phyloP scores from a whole-genome alignment of 805 yeast species.

The Kluyveromyces aestuarii region DNA sequence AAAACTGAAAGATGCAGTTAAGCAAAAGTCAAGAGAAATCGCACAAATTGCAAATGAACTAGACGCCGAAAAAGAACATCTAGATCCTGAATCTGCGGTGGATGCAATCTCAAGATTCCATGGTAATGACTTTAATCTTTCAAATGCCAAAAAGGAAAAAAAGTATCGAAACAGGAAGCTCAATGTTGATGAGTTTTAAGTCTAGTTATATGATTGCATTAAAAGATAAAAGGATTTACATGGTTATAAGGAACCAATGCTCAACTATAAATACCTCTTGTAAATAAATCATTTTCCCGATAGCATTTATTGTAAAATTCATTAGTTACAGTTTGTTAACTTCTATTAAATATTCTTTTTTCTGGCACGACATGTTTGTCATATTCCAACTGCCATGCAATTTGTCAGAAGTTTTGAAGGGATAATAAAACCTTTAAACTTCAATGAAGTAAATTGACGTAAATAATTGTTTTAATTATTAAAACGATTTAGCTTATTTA shows the following conservation, averaged over 20 bases:
- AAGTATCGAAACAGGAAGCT: conserved; percentile 6
- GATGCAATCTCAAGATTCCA: conserved; percentile 11
- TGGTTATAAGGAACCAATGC: not conserved
- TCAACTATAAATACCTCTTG: too few relatives aligned
- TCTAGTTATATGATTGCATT: too few relatives aligned
- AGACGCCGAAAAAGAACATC: conserved; percentile 3
- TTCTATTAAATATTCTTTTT: too few relatives aligned
- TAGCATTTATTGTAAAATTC: too few relatives aligned
- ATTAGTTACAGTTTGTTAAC: too few relatives aligned
- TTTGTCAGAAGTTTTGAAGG: too few relatives aligned
- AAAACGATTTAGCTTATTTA: not conserved
- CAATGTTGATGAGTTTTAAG: not conserved
- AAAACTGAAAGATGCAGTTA: conserved; percentile 11
- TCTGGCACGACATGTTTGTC: too few relatives aligned
- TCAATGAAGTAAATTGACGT: not conserved
- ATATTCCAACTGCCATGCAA: too few relatives aligned
- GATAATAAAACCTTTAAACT: not conserved
- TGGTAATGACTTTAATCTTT: conserved; percentile 11
- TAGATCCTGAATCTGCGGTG: conserved; percentile 7
- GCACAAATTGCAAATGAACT: conserved; percentile 11
- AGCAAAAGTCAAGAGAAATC: conserved; percentile 13
- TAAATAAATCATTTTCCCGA: too few relatives aligned
- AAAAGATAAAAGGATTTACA: not conserved
- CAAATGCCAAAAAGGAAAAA: conserved; percentile 7
- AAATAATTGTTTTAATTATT: not conserved